Percentiles rank a stretch among this genome's conserved stretches.
Conservation (phyloP, 2,329 filamentous ascomycete species). For the Calonectria multiphialidica region DNA sequence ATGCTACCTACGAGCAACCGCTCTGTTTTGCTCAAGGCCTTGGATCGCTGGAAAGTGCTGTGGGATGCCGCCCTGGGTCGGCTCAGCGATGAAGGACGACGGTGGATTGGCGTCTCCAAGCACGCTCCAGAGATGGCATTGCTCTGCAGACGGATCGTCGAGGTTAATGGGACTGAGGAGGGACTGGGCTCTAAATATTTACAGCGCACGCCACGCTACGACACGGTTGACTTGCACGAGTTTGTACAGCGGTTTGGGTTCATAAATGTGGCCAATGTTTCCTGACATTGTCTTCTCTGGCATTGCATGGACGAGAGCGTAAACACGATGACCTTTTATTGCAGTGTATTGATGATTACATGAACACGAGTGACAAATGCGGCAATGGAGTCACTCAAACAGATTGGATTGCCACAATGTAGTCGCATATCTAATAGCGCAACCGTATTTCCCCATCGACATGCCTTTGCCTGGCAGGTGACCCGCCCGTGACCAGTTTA, state of each 20-base stretch:
- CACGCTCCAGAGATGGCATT: constrained; percentile 18
- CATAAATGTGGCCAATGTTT: neutral
- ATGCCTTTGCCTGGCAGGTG: too few species aligned
- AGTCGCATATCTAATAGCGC: too few species aligned
- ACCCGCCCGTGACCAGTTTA: too few species aligned
- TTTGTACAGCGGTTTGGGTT: neutral
- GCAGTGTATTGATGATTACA: too few species aligned
- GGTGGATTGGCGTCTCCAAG: constrained; percentile 26
- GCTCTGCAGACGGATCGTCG: constrained; percentile 15
- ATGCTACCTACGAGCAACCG: neutral
- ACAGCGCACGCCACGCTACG: neutral
- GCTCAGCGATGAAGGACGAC: constrained; percentile 4
- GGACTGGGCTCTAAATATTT: neutral
- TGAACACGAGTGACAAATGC: too few species aligned
- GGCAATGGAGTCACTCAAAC: too few species aligned
- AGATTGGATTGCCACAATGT: too few species aligned
- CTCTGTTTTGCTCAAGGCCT: neutral
- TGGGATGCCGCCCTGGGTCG: constrained; percentile 8
- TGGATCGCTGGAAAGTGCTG: constrained; percentile 30
- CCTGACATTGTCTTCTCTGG: too few species aligned
- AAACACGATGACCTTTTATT: too few species aligned
- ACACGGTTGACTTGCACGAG: neutral
- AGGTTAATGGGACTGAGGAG: neutral
- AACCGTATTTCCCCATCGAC: too few species aligned
- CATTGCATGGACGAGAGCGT: too few species aligned